Evolutionary conservation across 495 filamentous ascomycete genomes (phyloP).

Genomic region (Neurospora intermedia): DNA sequence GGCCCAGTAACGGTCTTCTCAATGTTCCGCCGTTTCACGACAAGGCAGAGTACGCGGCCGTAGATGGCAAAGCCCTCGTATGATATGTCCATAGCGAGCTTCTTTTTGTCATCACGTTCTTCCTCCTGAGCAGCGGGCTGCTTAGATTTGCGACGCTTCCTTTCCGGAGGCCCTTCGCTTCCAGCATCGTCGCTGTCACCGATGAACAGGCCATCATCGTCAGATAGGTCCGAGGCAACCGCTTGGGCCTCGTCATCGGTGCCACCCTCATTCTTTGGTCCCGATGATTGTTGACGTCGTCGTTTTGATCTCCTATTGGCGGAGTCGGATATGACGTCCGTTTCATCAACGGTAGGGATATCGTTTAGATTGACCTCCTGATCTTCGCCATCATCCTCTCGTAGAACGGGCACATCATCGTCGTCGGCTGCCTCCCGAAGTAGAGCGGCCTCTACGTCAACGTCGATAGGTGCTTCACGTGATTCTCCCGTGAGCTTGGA

Average conservation of each 20-base stretch:
- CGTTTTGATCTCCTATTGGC: conserved; percentile 22
- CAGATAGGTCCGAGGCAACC: conserved; percentile 11
- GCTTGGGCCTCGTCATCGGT: conserved; percentile 13
- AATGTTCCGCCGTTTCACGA: conserved; percentile 55
- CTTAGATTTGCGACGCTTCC: conserved; percentile 39
- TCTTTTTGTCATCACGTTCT: conserved; percentile 74
- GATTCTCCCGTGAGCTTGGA: conserved; percentile 46
- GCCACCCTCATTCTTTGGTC: conserved; percentile 14
- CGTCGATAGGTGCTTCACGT: conserved; percentile 38
- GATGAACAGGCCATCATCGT: conserved; percentile 25
- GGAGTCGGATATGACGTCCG: conserved; percentile 16
- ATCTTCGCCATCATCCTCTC: conserved; percentile 29
- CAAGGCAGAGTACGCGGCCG: conserved; percentile 78
- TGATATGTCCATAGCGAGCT: conserved; percentile 66
- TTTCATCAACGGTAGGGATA: conserved; percentile 32
- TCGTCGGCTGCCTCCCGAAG: conserved; percentile 28
- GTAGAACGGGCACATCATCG: conserved; percentile 26
- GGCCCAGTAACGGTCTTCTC: conserved; percentile 15
- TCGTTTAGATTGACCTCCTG: conserved; percentile 30
- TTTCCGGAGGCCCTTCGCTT: conserved; percentile 23
- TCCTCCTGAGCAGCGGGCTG: conserved; percentile 20
- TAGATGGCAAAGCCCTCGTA: conserved; percentile 96
- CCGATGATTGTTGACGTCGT: conserved; percentile 13
- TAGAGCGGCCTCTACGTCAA: conserved; percentile 25
- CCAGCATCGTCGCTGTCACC: conserved; percentile 5